Evolutionary conservation across 768 basidiomycete genomes (phyloP).

Genomic region (Zangia roseola): DNA sequence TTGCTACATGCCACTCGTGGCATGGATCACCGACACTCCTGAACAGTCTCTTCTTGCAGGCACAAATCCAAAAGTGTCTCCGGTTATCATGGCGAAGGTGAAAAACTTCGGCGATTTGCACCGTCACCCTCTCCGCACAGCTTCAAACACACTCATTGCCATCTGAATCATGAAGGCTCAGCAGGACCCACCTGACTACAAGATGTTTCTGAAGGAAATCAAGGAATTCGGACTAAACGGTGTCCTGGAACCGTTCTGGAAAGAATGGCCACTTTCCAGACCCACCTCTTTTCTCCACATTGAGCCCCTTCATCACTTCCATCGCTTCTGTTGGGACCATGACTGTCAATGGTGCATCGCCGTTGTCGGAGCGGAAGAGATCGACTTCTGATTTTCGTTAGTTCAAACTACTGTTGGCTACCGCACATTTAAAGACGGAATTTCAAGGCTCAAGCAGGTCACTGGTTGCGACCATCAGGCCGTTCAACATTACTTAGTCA

Average conservation of each 20-base stretch:
- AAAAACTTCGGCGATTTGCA: constrained; percentile 31
- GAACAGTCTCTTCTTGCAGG: neutral
- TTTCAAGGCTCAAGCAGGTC: constrained; percentile 30
- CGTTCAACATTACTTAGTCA: constrained; percentile 14
- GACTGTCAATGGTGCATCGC: no score
- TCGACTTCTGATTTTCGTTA: constrained; percentile 38
- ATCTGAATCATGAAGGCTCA: neutral
- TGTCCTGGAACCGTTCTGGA: no score
- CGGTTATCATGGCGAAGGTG: constrained; percentile 29
- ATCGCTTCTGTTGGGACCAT: no score
- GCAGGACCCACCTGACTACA: neutral
- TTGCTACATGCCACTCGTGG: neutral
- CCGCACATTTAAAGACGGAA: constrained; percentile 38
- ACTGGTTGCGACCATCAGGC: constrained; percentile 1
- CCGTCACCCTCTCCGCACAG: constrained; percentile 26
- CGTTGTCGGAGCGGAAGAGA: constrained; percentile 18
- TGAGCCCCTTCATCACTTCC: no score
- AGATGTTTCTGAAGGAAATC: neutral
- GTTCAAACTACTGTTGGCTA: constrained; percentile 37
- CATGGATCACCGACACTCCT: neutral
- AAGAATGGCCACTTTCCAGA: neutral
- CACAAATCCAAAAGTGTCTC: constrained; percentile 25
- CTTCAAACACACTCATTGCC: neutral
- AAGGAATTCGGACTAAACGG: no score
- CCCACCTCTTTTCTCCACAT: neutral